Evolutionary conservation across 305 asterid species (phyloP).

Genomic region (Andrographis paniculata): DNA sequence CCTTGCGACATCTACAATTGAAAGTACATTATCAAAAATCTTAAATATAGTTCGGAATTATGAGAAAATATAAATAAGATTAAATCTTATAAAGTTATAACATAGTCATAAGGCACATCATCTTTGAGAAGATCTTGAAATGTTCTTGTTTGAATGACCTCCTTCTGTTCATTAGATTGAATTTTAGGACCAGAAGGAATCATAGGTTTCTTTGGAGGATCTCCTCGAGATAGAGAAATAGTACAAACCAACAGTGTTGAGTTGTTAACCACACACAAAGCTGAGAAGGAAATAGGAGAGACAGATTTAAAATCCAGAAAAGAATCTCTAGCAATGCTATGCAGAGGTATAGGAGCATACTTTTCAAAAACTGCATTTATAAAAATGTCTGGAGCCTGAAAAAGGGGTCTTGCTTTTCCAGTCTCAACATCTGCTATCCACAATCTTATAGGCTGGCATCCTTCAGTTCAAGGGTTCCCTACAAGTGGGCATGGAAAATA

Average conservation of each 20-base stretch:
- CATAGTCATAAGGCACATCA: too few relatives aligned
- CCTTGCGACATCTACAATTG: too few relatives aligned
- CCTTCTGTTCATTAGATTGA: slow-evolving; percentile 79
- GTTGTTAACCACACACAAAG: slow-evolving; percentile 79
- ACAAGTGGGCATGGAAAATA: too few relatives aligned
- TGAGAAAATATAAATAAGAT: too few relatives aligned
- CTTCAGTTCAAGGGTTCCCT: slow-evolving; percentile 42
- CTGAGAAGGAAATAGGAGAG: slow-evolving; percentile 43
- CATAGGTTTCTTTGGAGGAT: slow-evolving; percentile 85
- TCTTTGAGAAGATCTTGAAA: too few relatives aligned
- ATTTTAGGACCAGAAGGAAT: slow-evolving; percentile 91
- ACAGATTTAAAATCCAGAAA: too few relatives aligned
- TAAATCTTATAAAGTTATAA: too few relatives aligned
- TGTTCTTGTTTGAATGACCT: too few relatives aligned
- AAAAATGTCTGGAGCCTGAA: slow-evolving; percentile 51
- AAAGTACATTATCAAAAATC: too few relatives aligned
- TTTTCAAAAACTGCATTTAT: slow-evolving; percentile 84
- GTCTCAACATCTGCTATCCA: slow-evolving; percentile 92
- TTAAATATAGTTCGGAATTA: too few relatives aligned
- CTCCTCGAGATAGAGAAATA: slow-evolving; percentile 82
- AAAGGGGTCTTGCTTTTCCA: slow-evolving; percentile 77
- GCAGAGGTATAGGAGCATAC: slow-evolving; percentile 35
- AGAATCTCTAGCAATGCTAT: too few relatives aligned
- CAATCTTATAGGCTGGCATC: slow-evolving; percentile 55
- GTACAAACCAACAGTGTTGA: slow-evolving; percentile 88